Evolutionary conservation across 306 rosid genomes (phyloP), one percentile per base, ranked within the genome.

Genomic region (Trichosanthes cucumerina): DNA sequence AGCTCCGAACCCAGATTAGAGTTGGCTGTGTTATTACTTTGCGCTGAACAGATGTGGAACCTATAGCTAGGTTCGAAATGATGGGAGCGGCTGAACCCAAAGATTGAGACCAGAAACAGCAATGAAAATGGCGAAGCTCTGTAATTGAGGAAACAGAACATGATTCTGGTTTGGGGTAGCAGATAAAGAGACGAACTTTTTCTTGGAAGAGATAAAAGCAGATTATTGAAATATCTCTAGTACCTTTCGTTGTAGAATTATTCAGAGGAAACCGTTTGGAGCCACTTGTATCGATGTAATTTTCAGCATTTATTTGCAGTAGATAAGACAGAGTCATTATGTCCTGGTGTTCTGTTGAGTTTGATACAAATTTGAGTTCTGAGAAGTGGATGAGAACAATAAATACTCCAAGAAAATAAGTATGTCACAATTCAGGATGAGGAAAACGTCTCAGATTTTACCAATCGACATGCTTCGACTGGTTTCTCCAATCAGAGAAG

Each of bases 1-100:
- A 80, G 83, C 33, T 62, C 23, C 2, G 83, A 80, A 50, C 38
- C 47, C 52, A 59, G 70, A 57, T 23, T 49, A 9, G 75, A 14
- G 13, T 60, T 57, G 7, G 79, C 6, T 34, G 63, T 26, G 56
- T 24, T 38, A 58, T 72, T 6, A 21, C 54, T 13, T 71, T 70
- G 70, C 31, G 47, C 10, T 59, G 79, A 80, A 63, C 79, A 80
- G 38, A 39, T 5, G 38, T 57, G 79, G 74, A 14, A 56, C 13
- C 38, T 46, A 2, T 62, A 60, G 23, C 3, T 14, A 33, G 79
- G 54, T 58, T 75, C 79, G 16, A 59, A 73, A 58, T 34, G 43
- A 49, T 46, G 57, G 63, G 62, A 80, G 39, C 7, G 77, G 43
- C 68, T 60, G 26, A 75, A n/a, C 39, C 57, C 14, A 74, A 80